Percentiles rank a stretch among this genome's conserved stretches.
These are phyloP conservation scores for Protomyces lactucae-debilis DNA, from an alignment of 1,139 yeast species.

Conservation along the genomic window DNA sequence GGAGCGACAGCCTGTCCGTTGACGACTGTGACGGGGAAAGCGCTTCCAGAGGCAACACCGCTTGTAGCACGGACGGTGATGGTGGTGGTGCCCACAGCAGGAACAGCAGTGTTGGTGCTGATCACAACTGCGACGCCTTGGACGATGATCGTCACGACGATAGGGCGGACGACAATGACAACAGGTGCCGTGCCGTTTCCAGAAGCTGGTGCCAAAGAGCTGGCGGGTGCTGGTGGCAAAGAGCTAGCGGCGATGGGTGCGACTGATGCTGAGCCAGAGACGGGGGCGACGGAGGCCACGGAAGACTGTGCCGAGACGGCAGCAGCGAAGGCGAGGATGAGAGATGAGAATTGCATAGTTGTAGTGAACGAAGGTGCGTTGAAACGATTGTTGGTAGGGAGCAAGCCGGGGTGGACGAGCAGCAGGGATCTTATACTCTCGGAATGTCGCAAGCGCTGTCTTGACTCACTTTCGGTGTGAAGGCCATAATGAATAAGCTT, in stretches of 20 bases:
- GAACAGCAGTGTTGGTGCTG: not conserved
- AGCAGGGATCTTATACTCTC: not conserved
- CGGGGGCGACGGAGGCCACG: not conserved
- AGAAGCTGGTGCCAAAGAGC: not conserved
- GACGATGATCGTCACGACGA: not conserved
- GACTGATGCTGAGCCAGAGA: not conserved
- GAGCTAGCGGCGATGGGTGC: not conserved
- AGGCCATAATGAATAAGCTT: no score
- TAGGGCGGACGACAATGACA: not conserved
- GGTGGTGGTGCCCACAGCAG: not conserved
- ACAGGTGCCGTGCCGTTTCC: not conserved
- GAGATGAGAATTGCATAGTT: not conserved
- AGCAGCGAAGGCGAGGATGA: constrained; percentile 2
- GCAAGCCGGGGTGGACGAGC: not conserved
- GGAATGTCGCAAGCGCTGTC: not conserved
- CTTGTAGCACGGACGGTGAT: not conserved
- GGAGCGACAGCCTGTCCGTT: not conserved
- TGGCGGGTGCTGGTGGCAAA: not conserved
- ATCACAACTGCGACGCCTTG: not conserved
- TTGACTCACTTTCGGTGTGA: no score
- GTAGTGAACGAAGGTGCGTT: not conserved
- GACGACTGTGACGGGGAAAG: not conserved
- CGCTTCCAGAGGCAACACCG: not conserved
- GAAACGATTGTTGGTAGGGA: not conserved
- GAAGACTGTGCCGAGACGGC: constrained; percentile 5